Evolutionary conservation across 805 yeast genomes (phyloP), one percentile per base, ranked within the genome.

Genomic region (Lachancea quebecensis): DNA sequence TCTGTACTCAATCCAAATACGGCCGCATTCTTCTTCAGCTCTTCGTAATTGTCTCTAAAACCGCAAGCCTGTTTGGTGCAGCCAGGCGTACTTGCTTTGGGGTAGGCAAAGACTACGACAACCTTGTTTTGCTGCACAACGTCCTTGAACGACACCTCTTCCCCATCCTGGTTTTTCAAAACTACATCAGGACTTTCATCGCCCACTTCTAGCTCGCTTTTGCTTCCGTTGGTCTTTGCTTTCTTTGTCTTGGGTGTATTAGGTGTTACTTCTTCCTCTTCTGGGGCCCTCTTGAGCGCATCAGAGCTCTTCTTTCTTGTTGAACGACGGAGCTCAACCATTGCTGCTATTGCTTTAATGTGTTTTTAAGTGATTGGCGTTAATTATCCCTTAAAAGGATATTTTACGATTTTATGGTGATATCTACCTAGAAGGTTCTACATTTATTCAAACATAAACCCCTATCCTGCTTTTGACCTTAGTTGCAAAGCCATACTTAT

Each of bases 1-100:
- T 91, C 99, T 3, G 91, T 82, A 57, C 95, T 83, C 41, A 91
- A 63, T 0, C 99, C 99, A 55, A 75, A 80, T 1, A 91, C 82
- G 18, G 74, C 75, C 33, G 75, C 67, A 38, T 70, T 63, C 34
- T 58, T 43, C 39, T 62, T 59, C 38, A 63, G 51, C 8, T 57
- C 64, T 2, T 73, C 70, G 61, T 68, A 81, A 54, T 78, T 78
- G 52, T 78, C 81, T 55, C 93, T 80, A 62, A 84, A 93, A 0
- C 96, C 96, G 61, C 85, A 77, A 2, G 90, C 97, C 67, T 91
- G 99, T 55, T 88, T 77, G 1, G 99, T 91, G 66, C 99, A 93
- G 2, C 99, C 99, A 1, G 96, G 96, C 0, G 98, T 91, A 21
- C 84, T 79, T 0, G 98, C 98, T 59, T 75, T 82, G 44, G 98